Conservation (phyloP, 495 filamentous ascomycete species). For the Penicillium canariense region DNA sequence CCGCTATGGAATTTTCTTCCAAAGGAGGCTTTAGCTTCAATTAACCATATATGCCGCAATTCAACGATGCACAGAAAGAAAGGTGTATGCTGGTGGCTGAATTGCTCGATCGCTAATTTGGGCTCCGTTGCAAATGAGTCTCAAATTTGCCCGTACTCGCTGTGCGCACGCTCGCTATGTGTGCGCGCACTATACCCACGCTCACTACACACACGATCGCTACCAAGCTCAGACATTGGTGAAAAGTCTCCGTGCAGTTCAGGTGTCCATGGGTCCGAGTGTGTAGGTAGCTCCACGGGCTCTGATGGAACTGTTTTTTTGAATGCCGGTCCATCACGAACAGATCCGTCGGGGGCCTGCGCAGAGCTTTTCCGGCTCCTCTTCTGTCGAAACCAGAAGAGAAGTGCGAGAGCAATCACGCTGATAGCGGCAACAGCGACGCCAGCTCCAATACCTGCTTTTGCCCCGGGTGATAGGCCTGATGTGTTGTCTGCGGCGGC, state of each 20-base stretch:
- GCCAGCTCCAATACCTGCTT: not conserved
- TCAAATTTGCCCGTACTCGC: not conserved
- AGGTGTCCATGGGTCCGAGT: too few relatives aligned
- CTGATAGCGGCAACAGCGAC: not conserved
- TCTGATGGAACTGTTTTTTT: not conserved
- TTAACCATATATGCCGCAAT: not conserved
- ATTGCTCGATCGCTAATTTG: not conserved
- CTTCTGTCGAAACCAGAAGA: not conserved
- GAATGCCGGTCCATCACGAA: not conserved
- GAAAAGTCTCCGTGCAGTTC: not conserved
- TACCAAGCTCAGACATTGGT: not conserved
- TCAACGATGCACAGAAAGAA: not conserved
- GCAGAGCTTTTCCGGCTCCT: not conserved
- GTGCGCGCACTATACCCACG: not conserved
- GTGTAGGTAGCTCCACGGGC: not conserved
- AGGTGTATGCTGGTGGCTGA: not conserved
- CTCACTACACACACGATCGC: not conserved
- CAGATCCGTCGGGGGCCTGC: not conserved
- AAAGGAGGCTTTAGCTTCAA: not conserved
- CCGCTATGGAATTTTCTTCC: not conserved
- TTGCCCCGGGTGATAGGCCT: not conserved
- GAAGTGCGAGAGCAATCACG: not conserved
- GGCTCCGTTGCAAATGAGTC: not conserved
- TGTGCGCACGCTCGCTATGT: not conserved
- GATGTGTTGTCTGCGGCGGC: not conserved